Conservation (phyloP, 805 yeast species). For the Lipomyces yamadae region DNA sequence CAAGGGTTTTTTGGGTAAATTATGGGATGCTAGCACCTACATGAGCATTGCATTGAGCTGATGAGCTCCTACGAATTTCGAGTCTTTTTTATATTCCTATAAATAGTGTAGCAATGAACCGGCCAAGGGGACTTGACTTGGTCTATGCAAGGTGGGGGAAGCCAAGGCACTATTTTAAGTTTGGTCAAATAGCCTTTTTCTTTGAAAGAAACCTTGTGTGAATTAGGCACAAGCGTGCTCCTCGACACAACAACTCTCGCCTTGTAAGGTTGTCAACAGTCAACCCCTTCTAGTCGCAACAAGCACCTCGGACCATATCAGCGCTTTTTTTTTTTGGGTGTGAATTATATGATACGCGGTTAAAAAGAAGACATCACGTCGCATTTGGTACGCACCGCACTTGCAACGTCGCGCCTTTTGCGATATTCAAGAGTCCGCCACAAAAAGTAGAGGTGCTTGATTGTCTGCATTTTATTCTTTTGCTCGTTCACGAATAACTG, state of each 20-base stretch:
- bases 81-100: no score
- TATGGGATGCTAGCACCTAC: no score
- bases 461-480: not conserved
- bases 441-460: not conserved
- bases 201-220: not conserved
- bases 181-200: not conserved
- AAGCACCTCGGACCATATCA: not conserved
- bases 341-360: not conserved
- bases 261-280: not conserved
- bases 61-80: no score
- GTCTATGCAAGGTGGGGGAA: no score
- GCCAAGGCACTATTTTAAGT: no score
- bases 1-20: no score
- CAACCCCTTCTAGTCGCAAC: no score
- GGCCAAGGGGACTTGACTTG: no score
- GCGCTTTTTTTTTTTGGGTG: not conserved
- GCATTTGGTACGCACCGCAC: not conserved
- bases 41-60: no score
- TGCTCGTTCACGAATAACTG: not conserved
- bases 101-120: no score
- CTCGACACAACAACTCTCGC: not conserved
- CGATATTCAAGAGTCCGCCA: not conserved
- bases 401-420: not conserved
- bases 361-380: not conserved
- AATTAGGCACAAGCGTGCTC: not conserved